These are phyloP conservation scores for Fusarium ramigenum DNA, from an alignment of 2,329 filamentous ascomycete genomes.

Conservation along the genomic window DNA sequence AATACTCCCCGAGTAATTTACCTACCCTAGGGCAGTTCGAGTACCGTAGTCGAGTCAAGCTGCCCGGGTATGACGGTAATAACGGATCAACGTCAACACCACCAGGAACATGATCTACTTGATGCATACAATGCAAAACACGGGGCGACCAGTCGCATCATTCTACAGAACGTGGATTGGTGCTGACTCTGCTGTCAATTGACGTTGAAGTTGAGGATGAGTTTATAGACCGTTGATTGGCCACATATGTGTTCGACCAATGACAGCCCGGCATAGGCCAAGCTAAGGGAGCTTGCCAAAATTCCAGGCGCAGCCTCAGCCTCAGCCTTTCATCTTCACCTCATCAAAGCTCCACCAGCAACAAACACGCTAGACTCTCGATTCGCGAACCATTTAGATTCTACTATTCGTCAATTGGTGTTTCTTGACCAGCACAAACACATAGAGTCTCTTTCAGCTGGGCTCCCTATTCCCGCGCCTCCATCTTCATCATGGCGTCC, in stretches of 20 bases:
- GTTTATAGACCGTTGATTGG: slow-evolving; percentile 32
- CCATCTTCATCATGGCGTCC: slow-evolving; percentile 59
- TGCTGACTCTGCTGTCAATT: not conserved
- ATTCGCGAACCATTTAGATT: not conserved
- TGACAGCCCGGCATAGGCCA: slow-evolving; percentile 3
- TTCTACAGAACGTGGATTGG: not conserved
- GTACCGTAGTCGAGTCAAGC: not conserved
- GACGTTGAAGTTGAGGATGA: not conserved
- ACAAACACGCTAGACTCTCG: not conserved
- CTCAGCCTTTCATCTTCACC: slow-evolving; percentile 40
- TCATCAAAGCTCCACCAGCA: slow-evolving; percentile 8
- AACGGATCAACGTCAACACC: not conserved
- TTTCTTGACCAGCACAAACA: not conserved
- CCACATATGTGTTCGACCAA: not conserved
- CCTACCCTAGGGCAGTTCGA: not conserved
- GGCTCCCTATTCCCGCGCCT: slow-evolving; percentile 5
- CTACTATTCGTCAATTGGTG: not conserved
- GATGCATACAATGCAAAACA: not conserved
- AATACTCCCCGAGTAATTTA: not conserved
- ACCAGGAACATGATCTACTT: not conserved
- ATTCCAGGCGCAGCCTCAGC: slow-evolving; percentile 40
- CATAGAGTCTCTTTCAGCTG: not conserved
- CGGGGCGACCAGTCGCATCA: not conserved
- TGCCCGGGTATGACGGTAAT: not conserved
- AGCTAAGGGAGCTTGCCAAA: slow-evolving; percentile 34